A percentile compares a stretch with the other conserved stretches of the same genome.
These are phyloP conservation scores for Orbilia oligospora DNA, from an alignment of 2,329 filamentous ascomycete genomes.

Conservation along the genomic window DNA sequence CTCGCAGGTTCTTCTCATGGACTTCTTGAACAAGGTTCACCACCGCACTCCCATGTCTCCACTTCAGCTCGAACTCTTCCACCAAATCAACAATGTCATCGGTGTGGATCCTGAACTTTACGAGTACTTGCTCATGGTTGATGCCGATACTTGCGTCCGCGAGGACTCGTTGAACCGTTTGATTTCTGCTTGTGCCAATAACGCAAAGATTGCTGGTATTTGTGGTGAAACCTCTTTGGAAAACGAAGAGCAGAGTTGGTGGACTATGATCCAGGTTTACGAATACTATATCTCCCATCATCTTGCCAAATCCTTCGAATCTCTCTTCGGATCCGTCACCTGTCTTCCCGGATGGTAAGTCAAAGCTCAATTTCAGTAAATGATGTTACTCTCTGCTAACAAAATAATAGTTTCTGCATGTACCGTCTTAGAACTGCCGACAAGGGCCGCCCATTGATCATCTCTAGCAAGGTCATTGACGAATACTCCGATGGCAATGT, in stretches of 20 bases:
- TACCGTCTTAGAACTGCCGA: slow-evolving; percentile 95
- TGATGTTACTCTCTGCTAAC: slow-evolving; percentile 10
- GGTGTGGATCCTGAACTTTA: slow-evolving; percentile 97
- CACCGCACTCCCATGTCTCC: slow-evolving; percentile 95
- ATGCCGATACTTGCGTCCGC: slow-evolving; percentile 93
- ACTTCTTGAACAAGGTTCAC: slow-evolving; percentile 97
- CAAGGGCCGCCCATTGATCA: slow-evolving; percentile 93
- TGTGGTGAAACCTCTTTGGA: slow-evolving; percentile 97
- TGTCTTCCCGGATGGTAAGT: slow-evolving; percentile 99
- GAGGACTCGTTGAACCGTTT: slow-evolving; percentile 94
- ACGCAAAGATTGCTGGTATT: slow-evolving; percentile 96
- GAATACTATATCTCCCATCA: slow-evolving; percentile 99
- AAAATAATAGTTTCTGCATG: slow-evolving; percentile 87
- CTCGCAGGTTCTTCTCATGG: slow-evolving; percentile 94
- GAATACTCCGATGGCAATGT: slow-evolving; percentile 92
- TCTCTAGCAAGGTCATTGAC: slow-evolving; percentile 86
- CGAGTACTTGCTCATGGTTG: slow-evolving; percentile 96
- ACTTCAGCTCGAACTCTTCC: slow-evolving; percentile 96
- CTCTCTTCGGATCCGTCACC: slow-evolving; percentile 95
- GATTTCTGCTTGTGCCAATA: slow-evolving; percentile 91
- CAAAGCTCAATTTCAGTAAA: slow-evolving; percentile 1
- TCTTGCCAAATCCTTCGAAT: slow-evolving; percentile 96
- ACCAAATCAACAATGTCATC: slow-evolving; percentile 99
- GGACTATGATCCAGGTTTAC: slow-evolving; percentile 99
- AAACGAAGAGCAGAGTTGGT: slow-evolving; percentile 95